Conservation (phyloP, 1,284 basidiomycete species). For the Cutaneotrichosporon arboriforme region DNA sequence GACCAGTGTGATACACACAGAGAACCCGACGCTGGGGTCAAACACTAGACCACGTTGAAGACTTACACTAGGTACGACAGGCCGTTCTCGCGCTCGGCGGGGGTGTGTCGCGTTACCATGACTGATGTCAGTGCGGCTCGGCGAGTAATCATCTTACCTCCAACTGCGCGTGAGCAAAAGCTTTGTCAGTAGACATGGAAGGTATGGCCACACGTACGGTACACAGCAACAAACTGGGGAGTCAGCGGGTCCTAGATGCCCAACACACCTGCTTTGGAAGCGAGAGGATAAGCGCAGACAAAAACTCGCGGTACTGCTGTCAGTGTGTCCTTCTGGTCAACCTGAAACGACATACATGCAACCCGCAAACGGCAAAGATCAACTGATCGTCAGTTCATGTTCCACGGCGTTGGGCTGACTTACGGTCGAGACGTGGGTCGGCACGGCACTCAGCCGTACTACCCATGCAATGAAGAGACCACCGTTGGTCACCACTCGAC, state of each 20-base stretch:
- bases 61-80: conserved; percentile 24
- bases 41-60: too few species aligned
- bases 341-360: conserved; percentile 7
- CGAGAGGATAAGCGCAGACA: conserved; percentile 37
- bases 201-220: conserved; percentile 5
- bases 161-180: conserved; percentile 11
- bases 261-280: conserved; percentile 44
- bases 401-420: conserved; percentile 15
- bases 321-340: conserved; percentile 7
- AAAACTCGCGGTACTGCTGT: conserved; percentile 34
- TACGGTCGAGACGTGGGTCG: conserved; percentile 43
- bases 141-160: conserved; percentile 9
- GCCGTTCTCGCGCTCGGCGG: conserved; percentile 15
- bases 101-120: conserved; percentile 57
- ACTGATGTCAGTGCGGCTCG: conserved; percentile 46
- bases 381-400: conserved; percentile 20
- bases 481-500: conserved; percentile 38
- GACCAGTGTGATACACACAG: conserved; percentile 27
- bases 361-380: conserved; percentile 41
- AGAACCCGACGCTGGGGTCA: conserved; percentile 14
- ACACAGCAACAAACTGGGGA: conserved; percentile 28
- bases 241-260: conserved; percentile 1
- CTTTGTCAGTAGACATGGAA: neutral
- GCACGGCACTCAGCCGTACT: conserved; percentile 39
- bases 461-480: conserved; percentile 42